Evolutionary conservation across 2,329 filamentous ascomycete genomes (phyloP), one percentile per base, ranked within the genome.

Genomic region (Aspergillus chevalieri): DNA sequence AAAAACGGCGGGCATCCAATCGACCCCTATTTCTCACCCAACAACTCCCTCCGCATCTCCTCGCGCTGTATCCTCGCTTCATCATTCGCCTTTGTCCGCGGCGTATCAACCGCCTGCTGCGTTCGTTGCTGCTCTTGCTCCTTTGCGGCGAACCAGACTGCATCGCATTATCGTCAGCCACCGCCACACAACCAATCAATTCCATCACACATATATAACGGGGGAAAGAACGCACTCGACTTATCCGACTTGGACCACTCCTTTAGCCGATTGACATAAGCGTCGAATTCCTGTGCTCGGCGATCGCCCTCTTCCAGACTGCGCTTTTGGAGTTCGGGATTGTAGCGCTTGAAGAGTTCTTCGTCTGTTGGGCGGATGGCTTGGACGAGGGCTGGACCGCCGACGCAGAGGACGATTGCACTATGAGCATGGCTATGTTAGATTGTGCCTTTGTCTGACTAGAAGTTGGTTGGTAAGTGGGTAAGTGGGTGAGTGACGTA

Each of bases 211-310:
- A 12, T 30, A 12, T 30, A 30, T 30, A 12, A 38, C 6, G 14
- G 17, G 17, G 9, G 14, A 15, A n/a, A 3, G 12, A 24, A 65
- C 66, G 53, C 78, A 95, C 90, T 95, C 41, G 88, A 88, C 74
- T 92, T 95, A 65, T 95, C 86, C 12, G 86, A 93, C 74, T 91
- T 94, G 22, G 89, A 87, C 68, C 91, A 89, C 61, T 92, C 82
- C 77, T 95, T 96, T 65, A 98, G 71, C 60, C 85, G 83, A 44
- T 65, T 79, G 24, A 96, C 87, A 64, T 95, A 97, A 49, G 90
- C 81, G 65, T 96, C 87, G 61, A 95, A 95, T 51, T 96, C 90
- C 69, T 91, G 80, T 64, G 93, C 83, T 52, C 81, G 81, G 66
- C 86, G 82, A 50, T 85, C 78, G 15, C 89, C 81, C 51, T 84